Evolutionary conservation across 805 yeast genomes (phyloP).

Genomic region (Lipomyces kockii): DNA sequence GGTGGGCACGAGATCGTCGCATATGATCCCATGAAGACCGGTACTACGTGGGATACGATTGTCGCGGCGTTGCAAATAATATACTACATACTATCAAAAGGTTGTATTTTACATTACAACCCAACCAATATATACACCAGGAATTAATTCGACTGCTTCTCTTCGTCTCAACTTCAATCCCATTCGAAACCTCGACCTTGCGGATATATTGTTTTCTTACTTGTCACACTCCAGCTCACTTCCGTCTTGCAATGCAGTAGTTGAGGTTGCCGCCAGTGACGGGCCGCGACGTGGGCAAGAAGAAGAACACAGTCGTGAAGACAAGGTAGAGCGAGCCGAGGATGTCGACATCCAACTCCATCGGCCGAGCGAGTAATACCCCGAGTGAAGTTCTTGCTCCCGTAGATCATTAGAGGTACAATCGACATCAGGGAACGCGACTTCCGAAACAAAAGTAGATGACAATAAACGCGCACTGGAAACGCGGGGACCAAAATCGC

Average conservation of each 20-base stretch:
- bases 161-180: conserved; percentile 7
- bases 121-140: too few relatives aligned
- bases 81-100: too few relatives aligned
- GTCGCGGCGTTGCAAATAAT: too few relatives aligned
- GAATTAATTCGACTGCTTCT: too few relatives aligned
- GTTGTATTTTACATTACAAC: too few relatives aligned
- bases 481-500: too few relatives aligned
- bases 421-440: conserved; percentile 33
- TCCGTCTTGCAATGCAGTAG: too few relatives aligned
- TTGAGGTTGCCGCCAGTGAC: conserved; percentile 40
- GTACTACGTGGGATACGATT: neutral
- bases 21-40: neutral
- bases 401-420: conserved; percentile 29
- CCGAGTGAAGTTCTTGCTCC: conserved; percentile 31
- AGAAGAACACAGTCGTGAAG: conserved; percentile 39
- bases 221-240: conserved; percentile 26
- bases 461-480: too few relatives aligned
- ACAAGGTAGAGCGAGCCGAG: conserved; percentile 35
- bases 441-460: conserved; percentile 34
- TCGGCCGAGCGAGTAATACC: neutral
- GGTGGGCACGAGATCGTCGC: neutral
- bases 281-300: conserved; percentile 42
- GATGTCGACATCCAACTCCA: conserved; percentile 21
- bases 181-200: conserved; percentile 20
- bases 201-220: conserved; percentile 19